Evolutionary conservation across 78 protist species (phyloP), one percentile per base, ranked within the genome.

Genomic region (Dictyostelium intermedium): DNA sequence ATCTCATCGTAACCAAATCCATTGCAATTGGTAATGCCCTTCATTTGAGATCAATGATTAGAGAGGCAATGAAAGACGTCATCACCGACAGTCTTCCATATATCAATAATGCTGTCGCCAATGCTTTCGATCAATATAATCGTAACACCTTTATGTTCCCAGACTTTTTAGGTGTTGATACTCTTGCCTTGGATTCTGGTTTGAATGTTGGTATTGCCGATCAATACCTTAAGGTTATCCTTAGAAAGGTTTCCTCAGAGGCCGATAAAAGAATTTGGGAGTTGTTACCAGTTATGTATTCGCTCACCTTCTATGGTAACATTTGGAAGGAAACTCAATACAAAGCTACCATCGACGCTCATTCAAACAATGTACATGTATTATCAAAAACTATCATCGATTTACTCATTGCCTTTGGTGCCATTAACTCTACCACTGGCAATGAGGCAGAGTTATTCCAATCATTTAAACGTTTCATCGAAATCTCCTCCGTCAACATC

Each of bases 1-100:
- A 95, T 32, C 61, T 37, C 43, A 35, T 95, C 2, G 63, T 95
- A 35, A 32, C 50, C 11, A 72, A 80, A 45, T 84, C 87, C 35
- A 66, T 96, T 20, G 60, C 80, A n/a, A 77, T 96, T 41, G 97
- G 97, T 47, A 85, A 84, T 76, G 96, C 97, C 0, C 91, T 96
- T 18, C 56, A 91, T 27, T 50, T 96, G 43, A 83, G 97, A 61
- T 30, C 60, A 8, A 82, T 96, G 92, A n/a, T 96, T 25, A 70
- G 95, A 39, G 91, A 85, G 0, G 92, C 97, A 8, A 83, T 92
- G 69, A 66, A 66, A 16, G 50, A 27, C 30, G 83, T 53, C 27
- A 73, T 60, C 45, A 27, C 83, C 11, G 92, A 84, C 2, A 70
- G 16, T 10, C 73, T 87, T 23, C 97, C 97, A 60, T 85, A 60